These are phyloP conservation scores for Yamadazyma oceani DNA, from an alignment of 1,139 yeast species.

Conservation along the genomic window DNA sequence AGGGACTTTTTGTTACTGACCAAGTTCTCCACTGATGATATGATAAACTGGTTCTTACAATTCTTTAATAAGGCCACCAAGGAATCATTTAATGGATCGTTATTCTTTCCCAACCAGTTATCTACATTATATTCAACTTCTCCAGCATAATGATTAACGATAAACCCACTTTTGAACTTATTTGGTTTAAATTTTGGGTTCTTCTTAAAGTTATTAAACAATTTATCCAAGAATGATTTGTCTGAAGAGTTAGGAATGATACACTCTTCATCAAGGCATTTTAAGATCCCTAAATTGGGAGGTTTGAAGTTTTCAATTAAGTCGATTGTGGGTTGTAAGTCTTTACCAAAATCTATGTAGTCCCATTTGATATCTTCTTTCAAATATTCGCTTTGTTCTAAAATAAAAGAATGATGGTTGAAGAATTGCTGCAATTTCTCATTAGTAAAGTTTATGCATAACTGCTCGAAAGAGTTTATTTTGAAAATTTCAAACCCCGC, in stretches of 20 bases:
- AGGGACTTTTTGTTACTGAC: slow-evolving; percentile 56
- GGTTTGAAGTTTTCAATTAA: slow-evolving; percentile 67
- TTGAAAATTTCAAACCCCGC: slow-evolving; percentile 98
- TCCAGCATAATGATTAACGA: slow-evolving; percentile 92
- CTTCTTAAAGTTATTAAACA: slow-evolving; percentile 65
- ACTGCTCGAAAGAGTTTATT: slow-evolving; percentile 89
- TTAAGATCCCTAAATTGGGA: slow-evolving; percentile 79
- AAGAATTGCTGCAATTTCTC: slow-evolving; percentile 96
- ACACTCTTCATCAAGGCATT: slow-evolving; percentile 91
- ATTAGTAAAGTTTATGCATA: slow-evolving; percentile 94
- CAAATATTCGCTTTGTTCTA: slow-evolving; percentile 94
- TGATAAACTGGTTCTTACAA: slow-evolving; percentile 56
- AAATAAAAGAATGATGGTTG: slow-evolving; percentile 95
- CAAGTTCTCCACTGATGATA: slow-evolving; percentile 31
- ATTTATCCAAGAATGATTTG: slow-evolving; percentile 75
- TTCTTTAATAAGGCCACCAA: slow-evolving; percentile 56
- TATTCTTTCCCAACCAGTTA: slow-evolving; percentile 93
- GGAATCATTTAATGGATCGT: slow-evolving; percentile 87
- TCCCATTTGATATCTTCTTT: slow-evolving; percentile 96
- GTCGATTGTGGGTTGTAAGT: slow-evolving; percentile 91
- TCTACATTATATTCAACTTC: slow-evolving; percentile 89
- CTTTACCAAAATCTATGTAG: slow-evolving; percentile 95
- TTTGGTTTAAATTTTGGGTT: slow-evolving; percentile 67
- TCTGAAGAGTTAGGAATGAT: slow-evolving; percentile 92
- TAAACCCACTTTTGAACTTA: slow-evolving; percentile 67